Percentiles rank a stretch among this genome's conserved stretches.
Conservation (phyloP, 2,329 filamentous ascomycete genomes). For the Curvularia verruculosa region DNA sequence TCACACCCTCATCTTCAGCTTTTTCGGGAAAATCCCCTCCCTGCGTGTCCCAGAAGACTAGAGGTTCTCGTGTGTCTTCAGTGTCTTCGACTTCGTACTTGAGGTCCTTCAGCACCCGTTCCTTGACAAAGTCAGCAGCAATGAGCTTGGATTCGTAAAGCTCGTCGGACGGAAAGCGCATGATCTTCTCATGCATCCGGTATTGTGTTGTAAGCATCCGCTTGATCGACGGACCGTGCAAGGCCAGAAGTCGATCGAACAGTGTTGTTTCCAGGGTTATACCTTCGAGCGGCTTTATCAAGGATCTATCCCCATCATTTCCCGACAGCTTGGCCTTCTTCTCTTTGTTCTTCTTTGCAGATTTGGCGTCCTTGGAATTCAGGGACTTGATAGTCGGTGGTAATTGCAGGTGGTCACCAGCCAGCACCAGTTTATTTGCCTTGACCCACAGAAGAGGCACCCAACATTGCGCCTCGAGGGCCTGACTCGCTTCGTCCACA, state of each 20-base stretch:
- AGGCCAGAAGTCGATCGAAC: constrained; percentile 82
- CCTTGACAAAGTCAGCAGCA: constrained; percentile 79
- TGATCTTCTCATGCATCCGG: constrained; percentile 95
- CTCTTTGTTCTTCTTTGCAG: constrained; percentile 42
- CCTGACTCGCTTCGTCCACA: constrained; percentile 95
- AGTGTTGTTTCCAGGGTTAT: constrained; percentile 83
- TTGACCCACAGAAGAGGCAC: constrained; percentile 76
- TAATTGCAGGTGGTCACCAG: constrained; percentile 92
- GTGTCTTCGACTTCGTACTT: constrained; percentile 77
- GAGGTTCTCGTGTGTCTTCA: constrained; percentile 84
- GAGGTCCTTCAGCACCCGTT: constrained; percentile 75
- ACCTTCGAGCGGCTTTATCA: constrained; percentile 43
- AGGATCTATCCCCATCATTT: constrained; percentile 44
- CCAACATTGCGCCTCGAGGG: constrained; percentile 96
- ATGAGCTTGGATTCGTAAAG: constrained; percentile 83
- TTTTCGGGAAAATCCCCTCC: constrained; percentile 90
- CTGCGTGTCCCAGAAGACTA: constrained; percentile 96
- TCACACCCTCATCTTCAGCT: constrained; percentile 72
- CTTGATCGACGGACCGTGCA: constrained; percentile 86
- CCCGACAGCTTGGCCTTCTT: constrained; percentile 50
- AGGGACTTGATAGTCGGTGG: constrained; percentile 92
- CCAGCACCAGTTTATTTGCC: constrained; percentile 82
- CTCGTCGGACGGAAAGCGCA: constrained; percentile 89
- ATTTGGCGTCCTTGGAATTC: constrained; percentile 50
- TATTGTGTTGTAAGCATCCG: constrained; percentile 97